Evolutionary conservation across 139 green algal species (phyloP).

Genomic region (Chlorella sp.): DNA sequence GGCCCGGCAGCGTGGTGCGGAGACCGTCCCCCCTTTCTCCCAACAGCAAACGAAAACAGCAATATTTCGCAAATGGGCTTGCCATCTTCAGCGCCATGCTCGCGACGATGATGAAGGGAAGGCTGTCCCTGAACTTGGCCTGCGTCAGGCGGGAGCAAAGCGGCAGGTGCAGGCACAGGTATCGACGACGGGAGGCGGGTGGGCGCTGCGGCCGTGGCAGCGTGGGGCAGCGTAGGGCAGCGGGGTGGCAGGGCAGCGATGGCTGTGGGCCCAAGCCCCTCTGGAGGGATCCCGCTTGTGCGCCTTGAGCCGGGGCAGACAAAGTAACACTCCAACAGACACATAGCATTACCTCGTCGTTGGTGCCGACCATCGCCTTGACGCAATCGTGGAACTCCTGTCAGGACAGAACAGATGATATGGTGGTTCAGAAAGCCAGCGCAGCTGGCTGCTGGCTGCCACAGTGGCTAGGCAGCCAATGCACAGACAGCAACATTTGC

Average conservation of each 20-base stretch:
- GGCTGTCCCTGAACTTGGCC: conserved; percentile 14
- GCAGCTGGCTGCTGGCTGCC: neutral
- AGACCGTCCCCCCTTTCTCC: no score
- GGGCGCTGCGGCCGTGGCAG: no score
- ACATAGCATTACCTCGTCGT: conserved; percentile 10
- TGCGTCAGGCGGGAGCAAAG: neutral
- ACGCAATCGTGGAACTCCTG: conserved; percentile 25
- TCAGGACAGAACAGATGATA: neutral
- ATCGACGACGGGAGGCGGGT: no score
- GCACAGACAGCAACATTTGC: neutral
- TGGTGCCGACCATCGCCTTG: conserved; percentile 5
- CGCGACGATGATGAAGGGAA: conserved; percentile 3
- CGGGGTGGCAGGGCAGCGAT: no score
- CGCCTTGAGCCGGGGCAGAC: no score
- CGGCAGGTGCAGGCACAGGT: no score
- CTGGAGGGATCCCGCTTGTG: no score
- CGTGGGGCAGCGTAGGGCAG: no score
- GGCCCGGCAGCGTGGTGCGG: no score
- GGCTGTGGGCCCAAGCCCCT: no score
- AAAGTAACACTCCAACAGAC: no score
- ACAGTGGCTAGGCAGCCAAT: neutral
- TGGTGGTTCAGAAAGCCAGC: neutral
- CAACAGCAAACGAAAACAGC: no score
- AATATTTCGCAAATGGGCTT: neutral
- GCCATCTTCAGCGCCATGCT: conserved; percentile 24